Conservation (phyloP, 2,329 filamentous ascomycete genomes). For the Diaporthe vaccinii region DNA sequence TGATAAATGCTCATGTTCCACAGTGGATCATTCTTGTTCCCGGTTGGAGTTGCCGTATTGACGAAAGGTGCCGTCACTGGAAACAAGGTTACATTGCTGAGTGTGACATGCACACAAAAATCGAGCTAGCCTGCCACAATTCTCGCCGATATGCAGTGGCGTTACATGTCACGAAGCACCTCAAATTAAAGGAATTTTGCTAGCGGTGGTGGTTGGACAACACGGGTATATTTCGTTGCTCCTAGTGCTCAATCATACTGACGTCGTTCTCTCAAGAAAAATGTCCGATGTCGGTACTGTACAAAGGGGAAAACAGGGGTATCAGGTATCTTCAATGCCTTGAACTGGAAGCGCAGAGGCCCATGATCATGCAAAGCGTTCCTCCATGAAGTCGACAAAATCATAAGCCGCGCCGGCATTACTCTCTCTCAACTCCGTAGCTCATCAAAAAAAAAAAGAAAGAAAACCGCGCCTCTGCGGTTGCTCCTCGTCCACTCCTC, state of each 20-base stretch:
- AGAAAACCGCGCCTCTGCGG: neutral
- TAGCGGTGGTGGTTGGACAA: neutral
- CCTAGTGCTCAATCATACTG: neutral
- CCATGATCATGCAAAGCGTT: slow-evolving; percentile 22
- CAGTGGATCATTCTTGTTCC: too few species aligned
- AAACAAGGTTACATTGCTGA: neutral
- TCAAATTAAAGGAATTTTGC: neutral
- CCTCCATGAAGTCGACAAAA: slow-evolving; percentile 1
- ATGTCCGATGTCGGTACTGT: neutral
- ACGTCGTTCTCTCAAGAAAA: neutral
- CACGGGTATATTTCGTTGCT: slow-evolving; percentile 11
- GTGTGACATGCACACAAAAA: neutral
- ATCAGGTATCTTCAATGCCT: slow-evolving; percentile 31
- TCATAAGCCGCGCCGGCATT: neutral
- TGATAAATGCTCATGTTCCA: neutral
- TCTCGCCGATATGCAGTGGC: neutral
- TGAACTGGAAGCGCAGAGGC: slow-evolving; percentile 20
- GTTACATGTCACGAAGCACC: neutral
- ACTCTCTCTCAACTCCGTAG: neutral
- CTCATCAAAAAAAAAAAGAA: neutral
- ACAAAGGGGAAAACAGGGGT: slow-evolving; percentile 28
- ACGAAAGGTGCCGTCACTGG: neutral
- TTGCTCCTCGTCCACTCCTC: neutral
- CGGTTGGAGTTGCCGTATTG: neutral
- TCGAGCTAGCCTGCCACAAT: neutral